Evolutionary conservation across 495 filamentous ascomycete genomes (phyloP).

Genomic region (Aspergillus indologenus): DNA sequence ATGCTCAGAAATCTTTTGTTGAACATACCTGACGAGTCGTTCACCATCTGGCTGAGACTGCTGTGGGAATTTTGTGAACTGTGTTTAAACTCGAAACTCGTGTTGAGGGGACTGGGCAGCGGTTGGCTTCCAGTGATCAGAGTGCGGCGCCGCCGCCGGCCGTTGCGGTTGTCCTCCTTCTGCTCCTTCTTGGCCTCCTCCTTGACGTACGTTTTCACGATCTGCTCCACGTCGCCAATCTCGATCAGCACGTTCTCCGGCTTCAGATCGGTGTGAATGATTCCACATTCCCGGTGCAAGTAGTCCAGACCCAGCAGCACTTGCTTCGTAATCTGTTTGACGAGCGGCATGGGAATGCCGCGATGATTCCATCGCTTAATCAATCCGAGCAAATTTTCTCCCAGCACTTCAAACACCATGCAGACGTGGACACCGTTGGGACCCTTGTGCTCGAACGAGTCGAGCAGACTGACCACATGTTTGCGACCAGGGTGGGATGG

Average conservation of each 20-base stretch:
- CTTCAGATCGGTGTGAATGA: constrained; percentile 98
- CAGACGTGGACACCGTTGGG: constrained; percentile 95
- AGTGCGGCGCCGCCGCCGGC: constrained; percentile 85
- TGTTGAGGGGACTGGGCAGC: constrained; percentile 89
- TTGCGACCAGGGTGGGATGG: constrained; percentile 87
- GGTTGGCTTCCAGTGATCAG: constrained; percentile 97
- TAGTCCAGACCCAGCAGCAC: constrained; percentile 94
- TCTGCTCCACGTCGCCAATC: constrained; percentile 96
- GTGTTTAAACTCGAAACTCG: constrained; percentile 77
- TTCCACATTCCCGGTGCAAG: constrained; percentile 95
- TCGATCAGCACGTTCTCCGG: constrained; percentile 98
- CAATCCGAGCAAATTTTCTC: constrained; percentile 90
- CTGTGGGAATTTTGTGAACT: constrained; percentile 71
- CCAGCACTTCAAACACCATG: constrained; percentile 98
- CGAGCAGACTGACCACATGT: constrained; percentile 91
- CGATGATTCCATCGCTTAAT: constrained; percentile 99
- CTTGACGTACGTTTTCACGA: constrained; percentile 93
- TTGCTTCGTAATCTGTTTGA: constrained; percentile 98
- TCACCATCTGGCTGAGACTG: constrained; percentile 79
- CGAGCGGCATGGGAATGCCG: constrained; percentile 91
- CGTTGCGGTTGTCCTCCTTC: constrained; percentile 91
- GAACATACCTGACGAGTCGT: constrained; percentile 64
- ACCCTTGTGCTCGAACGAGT: constrained; percentile 97
- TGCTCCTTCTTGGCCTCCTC: constrained; percentile 65
- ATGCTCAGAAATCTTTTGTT: neutral